Base-by-base conservation (phyloP, 257 asterid genomes). In the Gynochthodes officinalis region DNA sequence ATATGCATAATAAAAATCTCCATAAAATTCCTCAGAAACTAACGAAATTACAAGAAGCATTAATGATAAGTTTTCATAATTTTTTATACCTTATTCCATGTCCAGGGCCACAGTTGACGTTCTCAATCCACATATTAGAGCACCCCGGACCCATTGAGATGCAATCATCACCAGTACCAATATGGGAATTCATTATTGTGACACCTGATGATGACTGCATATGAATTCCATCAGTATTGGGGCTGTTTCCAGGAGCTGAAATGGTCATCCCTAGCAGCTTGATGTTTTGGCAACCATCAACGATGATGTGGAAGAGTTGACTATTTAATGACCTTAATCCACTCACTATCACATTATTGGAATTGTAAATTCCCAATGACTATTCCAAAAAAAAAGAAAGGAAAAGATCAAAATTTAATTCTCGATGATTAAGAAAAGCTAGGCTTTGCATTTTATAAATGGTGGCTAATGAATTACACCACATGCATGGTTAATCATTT, bases 191-290 rank as follows among this genome's bases (percentile, higher is more conserved):
- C 75, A 62, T 55, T 4, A 86, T 86, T 5, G 85, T 80, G 40
- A 89, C 88, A 0, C 74, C 73, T 0, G 89, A 69, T 0, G 95
- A 89, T 10, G 75, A 80, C 30, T 78, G 73, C 14, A 89, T 76
- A 10, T 89, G 90, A 25, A 87, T 83, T 15, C 92, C 92, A 9
- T 89, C 92, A 2, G 95, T 89, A 79, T 87, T 89, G 0, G 95
- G 92, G 66, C 90, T 89, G 50, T 80, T 77, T 1, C 74, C 90
- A 0, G 89, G 84, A 3, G 92, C 92, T 8, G 84, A 76, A 21
- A 89, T 53, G 40, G 44, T 86, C 73, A 80, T 60, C 35, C 82
- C 81, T 3, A 37, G 71, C 3, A 89, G 25, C n/a, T 66, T 77
- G 13, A 69, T 81, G 32, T 82, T 82, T 18, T 70, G 78, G 55